Conservation (phyloP, 805 yeast species). For the Lachancea sp. region DNA sequence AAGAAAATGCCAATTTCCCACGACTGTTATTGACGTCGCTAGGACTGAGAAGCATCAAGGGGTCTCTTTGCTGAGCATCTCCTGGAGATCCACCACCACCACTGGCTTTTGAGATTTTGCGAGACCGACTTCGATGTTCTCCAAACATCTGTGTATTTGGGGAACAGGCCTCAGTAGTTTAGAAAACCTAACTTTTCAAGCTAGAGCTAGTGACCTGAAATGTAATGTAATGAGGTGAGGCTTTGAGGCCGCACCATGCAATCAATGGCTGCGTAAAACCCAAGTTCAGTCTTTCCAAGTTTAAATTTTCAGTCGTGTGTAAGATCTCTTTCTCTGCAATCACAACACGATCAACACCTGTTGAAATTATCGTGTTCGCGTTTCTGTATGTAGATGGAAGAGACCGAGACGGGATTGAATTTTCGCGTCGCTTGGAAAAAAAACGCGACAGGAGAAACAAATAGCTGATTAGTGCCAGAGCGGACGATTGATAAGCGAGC, state of each 20-base stretch:
- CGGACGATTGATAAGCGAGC: too few relatives aligned
- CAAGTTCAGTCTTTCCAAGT: too few relatives aligned
- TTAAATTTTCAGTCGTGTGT: too few relatives aligned
- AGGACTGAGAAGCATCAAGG: background rate
- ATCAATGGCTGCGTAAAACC: too few relatives aligned
- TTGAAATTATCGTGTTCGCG: too few relatives aligned
- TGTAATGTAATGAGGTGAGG: too few relatives aligned
- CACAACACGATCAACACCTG: too few relatives aligned
- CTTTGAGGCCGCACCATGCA: too few relatives aligned
- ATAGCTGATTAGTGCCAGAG: too few relatives aligned
- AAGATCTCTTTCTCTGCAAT: too few relatives aligned
- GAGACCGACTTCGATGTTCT: conserved; percentile 1
- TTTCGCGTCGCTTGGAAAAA: background rate
- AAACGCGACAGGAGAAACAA: background rate
- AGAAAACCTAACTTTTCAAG: background rate
- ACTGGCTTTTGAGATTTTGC: background rate
- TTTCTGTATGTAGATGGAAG: too few relatives aligned
- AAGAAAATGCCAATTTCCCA: background rate
- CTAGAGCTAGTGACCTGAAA: too few relatives aligned
- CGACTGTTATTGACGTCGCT: background rate
- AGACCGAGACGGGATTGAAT: background rate
- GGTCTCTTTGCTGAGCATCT: background rate
- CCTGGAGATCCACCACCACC: background rate
- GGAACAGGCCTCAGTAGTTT: background rate
- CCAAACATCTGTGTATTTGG: background rate